Evolutionary conservation across 441 rosid species (phyloP).

Genomic region (Pelargonium australe): DNA sequence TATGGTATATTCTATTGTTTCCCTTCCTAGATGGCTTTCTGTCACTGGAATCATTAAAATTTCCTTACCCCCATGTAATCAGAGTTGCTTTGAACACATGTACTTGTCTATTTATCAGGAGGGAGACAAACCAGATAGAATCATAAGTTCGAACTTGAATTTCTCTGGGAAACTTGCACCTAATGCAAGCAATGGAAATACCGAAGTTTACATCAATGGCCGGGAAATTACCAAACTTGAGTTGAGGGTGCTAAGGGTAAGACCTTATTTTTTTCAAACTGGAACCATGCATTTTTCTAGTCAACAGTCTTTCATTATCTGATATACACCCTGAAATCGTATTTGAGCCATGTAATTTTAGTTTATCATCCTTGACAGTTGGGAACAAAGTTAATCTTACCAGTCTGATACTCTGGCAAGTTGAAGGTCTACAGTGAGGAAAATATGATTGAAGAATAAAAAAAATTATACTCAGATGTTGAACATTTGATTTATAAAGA

Average conservation of each 20-base stretch:
- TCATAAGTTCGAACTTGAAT: conserved; percentile 74
- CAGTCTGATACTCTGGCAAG: not conserved
- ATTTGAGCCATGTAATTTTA: not conserved
- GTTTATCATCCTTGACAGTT: not conserved
- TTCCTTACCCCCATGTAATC: not conserved
- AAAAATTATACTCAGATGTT: not conserved
- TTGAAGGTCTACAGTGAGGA: not conserved
- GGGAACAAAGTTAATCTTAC: too few species aligned
- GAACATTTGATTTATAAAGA: not conserved
- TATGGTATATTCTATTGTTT: conserved; percentile 13
- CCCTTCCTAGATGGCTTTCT: conserved; percentile 12
- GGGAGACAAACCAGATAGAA: conserved; percentile 84
- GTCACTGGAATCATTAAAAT: not conserved
- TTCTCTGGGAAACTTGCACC: conserved; percentile 71
- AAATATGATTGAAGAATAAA: not conserved
- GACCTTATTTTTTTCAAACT: conserved; percentile 7
- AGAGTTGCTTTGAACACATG: conserved; percentile 7
- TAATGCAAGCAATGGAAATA: conserved; percentile 79
- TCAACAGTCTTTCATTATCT: not conserved
- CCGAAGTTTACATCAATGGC: conserved; percentile 88
- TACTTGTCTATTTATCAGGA: conserved; percentile 48
- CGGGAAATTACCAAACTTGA: conserved; percentile 92
- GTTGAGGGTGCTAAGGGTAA: conserved; percentile 72
- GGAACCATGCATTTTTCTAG: not conserved
- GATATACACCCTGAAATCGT: not conserved